A percentile compares a stretch with the other conserved stretches of the same genome.
These are phyloP conservation scores for Leptomonas pyrrhocoris DNA, from an alignment of 208 protist species.

Conservation along the genomic window DNA sequence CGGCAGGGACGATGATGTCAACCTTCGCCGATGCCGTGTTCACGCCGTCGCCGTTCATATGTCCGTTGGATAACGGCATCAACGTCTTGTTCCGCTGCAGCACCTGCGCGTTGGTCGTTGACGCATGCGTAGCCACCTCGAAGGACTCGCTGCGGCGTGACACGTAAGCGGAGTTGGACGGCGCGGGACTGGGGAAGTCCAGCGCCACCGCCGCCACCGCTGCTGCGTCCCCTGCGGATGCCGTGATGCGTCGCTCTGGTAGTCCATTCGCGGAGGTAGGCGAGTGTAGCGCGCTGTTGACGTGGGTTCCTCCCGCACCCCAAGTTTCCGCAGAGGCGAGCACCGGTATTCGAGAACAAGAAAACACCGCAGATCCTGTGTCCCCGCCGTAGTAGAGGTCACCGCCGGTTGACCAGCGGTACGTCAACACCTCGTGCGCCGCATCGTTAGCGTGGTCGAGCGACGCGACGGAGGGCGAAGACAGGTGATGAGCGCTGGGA, in stretches of 20 bases:
- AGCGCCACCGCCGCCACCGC: not conserved
- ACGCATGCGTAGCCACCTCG: conserved; percentile 1
- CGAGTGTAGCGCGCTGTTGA: not conserved
- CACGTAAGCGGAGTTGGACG: conserved; percentile 1
- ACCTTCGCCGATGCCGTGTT: conserved; percentile 1
- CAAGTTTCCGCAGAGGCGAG: not conserved
- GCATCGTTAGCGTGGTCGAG: conserved; percentile 1
- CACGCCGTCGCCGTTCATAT: not conserved
- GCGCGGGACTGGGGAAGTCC: not conserved
- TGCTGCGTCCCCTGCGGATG: not conserved
- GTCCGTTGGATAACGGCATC: not conserved
- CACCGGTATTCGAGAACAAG: not conserved
- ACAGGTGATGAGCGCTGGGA: not conserved
- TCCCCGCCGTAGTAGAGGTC: conserved; percentile 17
- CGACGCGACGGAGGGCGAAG: not conserved
- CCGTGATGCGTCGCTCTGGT: not conserved
- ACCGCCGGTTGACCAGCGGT: conserved; percentile 22
- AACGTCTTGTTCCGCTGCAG: conserved; percentile 9
- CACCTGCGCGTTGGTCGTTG: not conserved
- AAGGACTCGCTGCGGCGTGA: conserved; percentile 20
- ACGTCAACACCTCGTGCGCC: conserved; percentile 1
- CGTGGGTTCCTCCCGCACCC: not conserved
- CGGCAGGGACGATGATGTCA: conserved; percentile 51
- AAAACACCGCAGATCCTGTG: not conserved
- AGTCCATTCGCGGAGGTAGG: not conserved